Base-by-base conservation (phyloP, 345 rosid species). In the Murraya paniculata region DNA sequence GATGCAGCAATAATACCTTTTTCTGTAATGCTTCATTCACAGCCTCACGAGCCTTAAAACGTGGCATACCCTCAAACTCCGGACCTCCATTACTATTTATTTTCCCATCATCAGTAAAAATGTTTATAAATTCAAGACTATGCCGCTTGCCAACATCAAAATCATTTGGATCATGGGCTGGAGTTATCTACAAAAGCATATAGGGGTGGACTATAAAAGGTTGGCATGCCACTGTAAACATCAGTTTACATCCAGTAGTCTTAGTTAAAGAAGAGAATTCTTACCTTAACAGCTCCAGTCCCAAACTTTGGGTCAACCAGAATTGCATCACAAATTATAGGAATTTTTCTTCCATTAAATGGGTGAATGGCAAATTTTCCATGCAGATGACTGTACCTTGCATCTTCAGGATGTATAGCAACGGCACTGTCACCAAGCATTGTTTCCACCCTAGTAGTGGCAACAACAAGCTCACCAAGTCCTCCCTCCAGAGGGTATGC, bases 361-460 rank as follows among this genome's bases (percentile, higher is more conserved):
- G 99, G 99, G 74, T 96, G 99, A 38, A 90, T 78, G 56, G 93
- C 98, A 85, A 74, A 91, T 77, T 91, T 96, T n/a, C 91, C 95
- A 80, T 90, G 99, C 84, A 96, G 90, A 85, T 92, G 93, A 68
- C 73, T 88, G 86, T 91, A 96, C 74, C 98, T 91, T 75, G 74
- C 80, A 84, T 96, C 98, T 31, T 90, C 88, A 13, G 98, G 99
- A 86, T 96, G 99, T 81, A 96, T 71, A 53, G 98, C 99, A 81
- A 96, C 89, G 41, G 99, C 98, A 48, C 93, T 92, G 79, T 96
- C 99, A 68, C 99, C 98, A 74, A 96, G 94, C 98, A 96, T 96
- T 27, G 98, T 96, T 82, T 96, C 99, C 80, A 96, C 89, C 86
- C 98, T 90, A 50, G 99, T 96, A 38, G 98, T 96, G 83, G 99